Evolutionary conservation across 129 eudicot species (phyloP).

Genomic region (Escallonia herrerae): DNA sequence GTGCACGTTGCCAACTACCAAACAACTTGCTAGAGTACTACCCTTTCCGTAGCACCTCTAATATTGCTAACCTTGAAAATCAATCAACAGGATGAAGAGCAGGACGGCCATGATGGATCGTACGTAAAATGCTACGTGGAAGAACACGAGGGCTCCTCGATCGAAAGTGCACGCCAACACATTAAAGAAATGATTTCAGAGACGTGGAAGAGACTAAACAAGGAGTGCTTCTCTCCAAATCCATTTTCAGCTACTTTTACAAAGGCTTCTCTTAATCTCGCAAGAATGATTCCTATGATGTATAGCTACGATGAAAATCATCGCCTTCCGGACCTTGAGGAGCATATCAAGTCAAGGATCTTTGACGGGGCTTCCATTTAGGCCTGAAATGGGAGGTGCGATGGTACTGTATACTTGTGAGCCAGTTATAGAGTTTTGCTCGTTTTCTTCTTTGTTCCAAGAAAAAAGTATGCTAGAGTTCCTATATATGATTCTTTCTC

Average conservation of each 20-base stretch:
- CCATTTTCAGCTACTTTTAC: constrained; percentile 26
- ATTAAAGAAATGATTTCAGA: constrained; percentile 29
- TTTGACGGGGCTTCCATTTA: too few species aligned
- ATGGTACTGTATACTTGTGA: too few species aligned
- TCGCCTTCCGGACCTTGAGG: constrained; percentile 35
- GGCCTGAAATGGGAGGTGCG: too few species aligned
- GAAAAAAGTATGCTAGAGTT: too few species aligned
- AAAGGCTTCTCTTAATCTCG: constrained; percentile 38
- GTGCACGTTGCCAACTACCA: too few species aligned
- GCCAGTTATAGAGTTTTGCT: too few species aligned
- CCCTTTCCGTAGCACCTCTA: too few species aligned
- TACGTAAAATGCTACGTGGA: constrained; percentile 41
- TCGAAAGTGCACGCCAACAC: constrained; percentile 25
- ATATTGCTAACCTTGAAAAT: too few species aligned
- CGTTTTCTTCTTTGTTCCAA: too few species aligned
- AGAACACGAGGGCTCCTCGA: constrained; percentile 34
- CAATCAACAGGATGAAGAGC: constrained; percentile 46
- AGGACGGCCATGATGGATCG: constrained; percentile 61
- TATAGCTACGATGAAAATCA: constrained; percentile 48
- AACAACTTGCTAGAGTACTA: too few species aligned
- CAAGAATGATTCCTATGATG: constrained; percentile 59
- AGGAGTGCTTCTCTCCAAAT: constrained; percentile 26
- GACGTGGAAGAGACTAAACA: constrained; percentile 50
- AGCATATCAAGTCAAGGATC: constrained; percentile 21
- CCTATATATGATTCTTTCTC: too few species aligned